phyloP scores from a whole-genome alignment of 2,329 filamentous ascomycete genomes.

The Xylariales sp. region DNA sequence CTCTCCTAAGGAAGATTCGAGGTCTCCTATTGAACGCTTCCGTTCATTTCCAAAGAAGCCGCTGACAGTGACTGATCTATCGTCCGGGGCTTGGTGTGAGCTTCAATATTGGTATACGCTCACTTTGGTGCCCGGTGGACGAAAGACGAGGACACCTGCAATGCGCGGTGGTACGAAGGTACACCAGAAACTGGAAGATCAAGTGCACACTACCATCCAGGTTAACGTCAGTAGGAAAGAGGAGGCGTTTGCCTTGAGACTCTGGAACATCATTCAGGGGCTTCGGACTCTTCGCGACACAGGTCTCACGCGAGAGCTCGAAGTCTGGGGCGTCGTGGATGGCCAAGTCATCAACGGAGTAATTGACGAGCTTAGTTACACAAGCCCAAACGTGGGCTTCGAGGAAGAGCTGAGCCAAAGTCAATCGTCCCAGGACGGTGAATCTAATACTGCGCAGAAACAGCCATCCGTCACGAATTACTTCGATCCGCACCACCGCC shows the following conservation, averaged over 20 bases:
- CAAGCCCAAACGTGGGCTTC: constrained; percentile 67
- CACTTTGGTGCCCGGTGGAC: constrained; percentile 64
- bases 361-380: constrained; percentile 79
- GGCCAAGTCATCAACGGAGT: constrained; percentile 82
- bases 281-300: constrained; percentile 67
- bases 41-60: constrained; percentile 72
- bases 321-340: constrained; percentile 81
- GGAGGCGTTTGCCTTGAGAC: constrained; percentile 72
- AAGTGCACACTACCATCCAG: constrained; percentile 73
- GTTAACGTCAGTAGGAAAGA: constrained; percentile 71
- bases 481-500: constrained; percentile 27
- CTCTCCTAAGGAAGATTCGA: constrained; percentile 22
- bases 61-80: constrained; percentile 81
- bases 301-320: constrained; percentile 69
- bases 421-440: constrained; percentile 26
- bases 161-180: constrained; percentile 81
- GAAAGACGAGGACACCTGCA: constrained; percentile 68
- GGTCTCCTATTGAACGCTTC: constrained; percentile 69
- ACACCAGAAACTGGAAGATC: constrained; percentile 78
- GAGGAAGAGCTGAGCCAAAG: constrained; percentile 53
- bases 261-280: constrained; percentile 92
- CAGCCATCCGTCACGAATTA: constrained; percentile 38
- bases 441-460: constrained; percentile 12
- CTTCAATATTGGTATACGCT: constrained; percentile 88
- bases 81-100: constrained; percentile 92